Evolutionary conservation across 306 rosid genomes (phyloP), one percentile per base, ranked within the genome.

Genomic region (Cucumis melo): DNA sequence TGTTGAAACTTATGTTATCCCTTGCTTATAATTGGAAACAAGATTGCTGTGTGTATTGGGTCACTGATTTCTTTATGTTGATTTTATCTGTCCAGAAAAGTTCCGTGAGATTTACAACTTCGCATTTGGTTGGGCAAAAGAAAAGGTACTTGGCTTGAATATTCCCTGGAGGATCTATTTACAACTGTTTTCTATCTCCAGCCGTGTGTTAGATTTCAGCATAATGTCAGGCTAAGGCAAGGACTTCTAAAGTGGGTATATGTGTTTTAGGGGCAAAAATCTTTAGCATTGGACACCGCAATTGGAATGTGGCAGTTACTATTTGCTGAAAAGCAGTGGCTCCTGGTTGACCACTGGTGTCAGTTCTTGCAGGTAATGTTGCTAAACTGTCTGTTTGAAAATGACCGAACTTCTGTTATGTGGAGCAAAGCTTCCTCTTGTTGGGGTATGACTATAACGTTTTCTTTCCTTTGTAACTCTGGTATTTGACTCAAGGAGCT

Each of bases 291-390:
- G 88, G 99, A 95, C 85, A 95, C 99, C 42, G 99, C 99, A 46
- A 95, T 95, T 81, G 99, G 99, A 82, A 95, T 95, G 99, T 95
- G 99, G 99, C 97, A 95, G 83, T 89, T 95, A 82, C 83, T 95
- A 66, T 95, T 95, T 85, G 98, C 98, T 10, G 99, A 95, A 85
- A 95, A 82, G 88, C 96, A 90, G 86, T 95, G 99, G 99, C 96
- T 93, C 7, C 82, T 87, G 81, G 99, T 95, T 58, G 99, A 95
- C 80, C 96, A 87, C 68, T 95, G 99, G 99, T 92, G 98, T 86
- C 98, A 92, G 80, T 95, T 95, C 87, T 86, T 95, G 82, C 99
- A 90, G 97, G 99, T 95, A 77, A 78, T 59, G 65, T 41, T 59
- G 27, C 34, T 23, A 27, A 53, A 51, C 77, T 73, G 24, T 72